Evolutionary conservation across 139 green algal genomes (phyloP), one percentile per base, ranked within the genome.

Genomic region (Asterochloris sp.): DNA sequence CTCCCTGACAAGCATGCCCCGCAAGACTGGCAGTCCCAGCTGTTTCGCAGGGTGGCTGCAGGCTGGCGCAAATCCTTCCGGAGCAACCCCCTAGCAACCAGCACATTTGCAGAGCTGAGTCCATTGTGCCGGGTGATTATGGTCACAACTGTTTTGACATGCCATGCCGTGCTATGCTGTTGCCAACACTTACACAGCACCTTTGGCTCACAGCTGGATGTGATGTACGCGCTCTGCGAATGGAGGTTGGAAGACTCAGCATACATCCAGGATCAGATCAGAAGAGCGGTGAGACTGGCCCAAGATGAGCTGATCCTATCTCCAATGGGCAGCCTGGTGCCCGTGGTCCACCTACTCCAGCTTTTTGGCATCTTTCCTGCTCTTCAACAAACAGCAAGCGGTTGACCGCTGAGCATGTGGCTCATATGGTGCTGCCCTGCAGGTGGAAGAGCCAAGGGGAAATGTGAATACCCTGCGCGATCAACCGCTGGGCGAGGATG

Each of bases 221-320:
- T 86, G 26, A 74, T 92, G 29, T 87, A 74, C 69, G 87, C 86
- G 78, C 75, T 89, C 28, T 91, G 83, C 83, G 88, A 88, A 62
- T 90, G 87, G 82, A 80, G 81, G 26, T 28, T 86, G 13, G 13
- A 73, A 21, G 76, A 87, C 24, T 80, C 62, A 28, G 47, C 74
- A n/a, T 73, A 75, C n/a, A 62, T 86, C 14, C 62, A 78, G 17
- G 78, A 86, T 26, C 24, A 28, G 69, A 73, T 81, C 66, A 81
- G 75, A 67, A 27, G 62, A 15, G 62, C 71, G 73, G 83, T 83
- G 66, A 21, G 82, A 12, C 13, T 38, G 60, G 61, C 26, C 54
- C 15, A 54, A 63, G 21, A 69, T n/a, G 24, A 69, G 23, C 54
- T 47, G 23, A 28, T 11, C 10, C 62, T 24, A 10, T 64, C 0